Evolutionary conservation across 495 filamentous ascomycete species (phyloP), one percentile per base, ranked within the genome.

Genomic region (Penicillium desertorum): DNA sequence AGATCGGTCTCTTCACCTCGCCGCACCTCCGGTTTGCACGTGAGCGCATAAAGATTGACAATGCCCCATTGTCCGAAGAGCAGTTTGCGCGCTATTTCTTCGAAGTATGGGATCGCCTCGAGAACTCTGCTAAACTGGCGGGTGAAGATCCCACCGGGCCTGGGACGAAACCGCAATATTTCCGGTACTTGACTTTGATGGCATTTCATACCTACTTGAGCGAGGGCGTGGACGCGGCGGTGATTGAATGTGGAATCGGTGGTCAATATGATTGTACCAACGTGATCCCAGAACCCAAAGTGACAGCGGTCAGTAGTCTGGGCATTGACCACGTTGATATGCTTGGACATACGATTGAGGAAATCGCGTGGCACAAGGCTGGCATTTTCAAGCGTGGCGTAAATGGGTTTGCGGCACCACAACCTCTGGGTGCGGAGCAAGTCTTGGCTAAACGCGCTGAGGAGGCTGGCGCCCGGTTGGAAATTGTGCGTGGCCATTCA

Each of bases 331-430:
- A 98, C 63, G 83, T 86, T 14, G 79, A 77, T 16, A 77, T 91
- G 67, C 81, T 98, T 32, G 94, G 94, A 14, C 70, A 82, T 34
- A 95, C 94, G 0, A 85, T 96, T 42, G 89, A 92, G 47, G 81
- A 92, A 60, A 98, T 98, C 58, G 93, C 95, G 4, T 98, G 95
- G 94, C 93, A 98, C 66, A 98, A 98, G 70, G 89, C 83, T 12
- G 94, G 94, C 12, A 93, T 98, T 50, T 87, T 96, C 76, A 98
- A 98, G 69, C 23, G 68, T 2, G 85, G 82, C 0, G 77, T 77
- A 11, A 81, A 84, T 9, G 88, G 84, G 3, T 94, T 96, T 54
- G 90, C 87, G 1, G 83, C 88, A 11, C 83, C 84, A 16, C 94
- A 98, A 68, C 74, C 78, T 0, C 70, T 80, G 2, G 73, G 66